Evolutionary conservation across 805 yeast genomes (phyloP).

Genomic region (Wickerhamiella galacta): DNA sequence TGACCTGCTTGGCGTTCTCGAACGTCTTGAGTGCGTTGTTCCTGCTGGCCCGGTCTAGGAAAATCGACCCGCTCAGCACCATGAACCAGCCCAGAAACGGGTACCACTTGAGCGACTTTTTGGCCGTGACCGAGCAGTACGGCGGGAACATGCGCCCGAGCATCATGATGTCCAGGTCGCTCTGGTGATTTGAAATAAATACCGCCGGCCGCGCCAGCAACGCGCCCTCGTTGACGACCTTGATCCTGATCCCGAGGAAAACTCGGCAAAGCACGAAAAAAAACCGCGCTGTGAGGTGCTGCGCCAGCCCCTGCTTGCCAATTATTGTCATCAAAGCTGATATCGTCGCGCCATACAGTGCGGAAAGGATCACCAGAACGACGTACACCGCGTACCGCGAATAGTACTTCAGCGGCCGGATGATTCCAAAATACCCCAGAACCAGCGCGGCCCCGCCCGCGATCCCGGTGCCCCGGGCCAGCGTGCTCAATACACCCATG

Average conservation of each 20-base stretch:
- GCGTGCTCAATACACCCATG: slow-evolving; percentile 4
- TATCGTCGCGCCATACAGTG: slow-evolving; percentile 27
- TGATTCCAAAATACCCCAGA: slow-evolving; percentile 20
- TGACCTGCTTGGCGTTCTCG: slow-evolving; percentile 44
- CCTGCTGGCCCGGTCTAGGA: slow-evolving; percentile 67
- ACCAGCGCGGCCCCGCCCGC: slow-evolving; percentile 10
- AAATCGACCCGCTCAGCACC: slow-evolving; percentile 78
- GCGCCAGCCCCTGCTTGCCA: slow-evolving; percentile 68
- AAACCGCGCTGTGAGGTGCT: slow-evolving; percentile 77
- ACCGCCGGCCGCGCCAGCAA: slow-evolving; percentile 51
- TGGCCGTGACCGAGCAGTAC: slow-evolving; percentile 84
- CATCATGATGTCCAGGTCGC: slow-evolving; percentile 67
- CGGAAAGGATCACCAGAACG: slow-evolving; percentile 18
- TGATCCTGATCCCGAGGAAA: slow-evolving; percentile 52
- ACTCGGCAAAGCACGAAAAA: slow-evolving; percentile 48
- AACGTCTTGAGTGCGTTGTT: slow-evolving; percentile 62
- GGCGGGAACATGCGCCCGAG: slow-evolving; percentile 75
- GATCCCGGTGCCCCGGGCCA: slow-evolving; percentile 4
- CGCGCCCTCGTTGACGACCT: slow-evolving; percentile 39
- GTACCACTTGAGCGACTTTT: slow-evolving; percentile 60
- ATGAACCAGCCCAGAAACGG: slow-evolving; percentile 97
- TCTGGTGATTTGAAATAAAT: slow-evolving; percentile 77
- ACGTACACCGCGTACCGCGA: slow-evolving; percentile 19
- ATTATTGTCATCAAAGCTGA: slow-evolving; percentile 47
- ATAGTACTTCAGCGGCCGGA: slow-evolving; percentile 22